phyloP scores from a whole-genome alignment of 331 rosid genomes.

The Cydonia oblonga region DNA sequence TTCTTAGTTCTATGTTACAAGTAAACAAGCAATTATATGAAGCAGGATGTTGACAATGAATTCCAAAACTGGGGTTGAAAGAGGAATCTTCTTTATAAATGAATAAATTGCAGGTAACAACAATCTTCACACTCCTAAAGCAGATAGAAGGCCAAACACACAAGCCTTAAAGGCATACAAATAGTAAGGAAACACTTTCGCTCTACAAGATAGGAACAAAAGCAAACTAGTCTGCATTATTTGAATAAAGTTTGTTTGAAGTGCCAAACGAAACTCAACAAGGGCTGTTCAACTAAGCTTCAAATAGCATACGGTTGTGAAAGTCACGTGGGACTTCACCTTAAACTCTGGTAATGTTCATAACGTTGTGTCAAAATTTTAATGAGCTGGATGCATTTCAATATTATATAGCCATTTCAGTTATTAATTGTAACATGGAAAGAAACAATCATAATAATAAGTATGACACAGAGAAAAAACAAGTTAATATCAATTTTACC shows the following conservation, averaged over 20 bases:
- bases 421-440: background rate
- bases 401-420: background rate
- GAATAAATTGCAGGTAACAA: background rate
- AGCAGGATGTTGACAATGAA: too few relatives aligned
- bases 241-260: background rate
- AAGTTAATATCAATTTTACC: slow-evolving; percentile 30
- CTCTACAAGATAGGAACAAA: background rate
- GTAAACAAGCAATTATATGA: too few relatives aligned
- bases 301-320: background rate
- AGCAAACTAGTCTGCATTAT: background rate
- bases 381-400: background rate
- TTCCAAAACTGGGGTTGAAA: too few relatives aligned
- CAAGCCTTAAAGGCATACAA: background rate
- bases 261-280: background rate
- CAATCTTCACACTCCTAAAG: background rate
- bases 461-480: background rate
- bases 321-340: background rate
- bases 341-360: background rate
- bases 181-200: background rate
- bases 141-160: background rate
- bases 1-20: too few relatives aligned
- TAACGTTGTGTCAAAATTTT: background rate
- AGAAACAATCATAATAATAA: background rate
- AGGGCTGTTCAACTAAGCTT: background rate
- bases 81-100: background rate